A percentile compares a stretch with the other conserved stretches of the same genome.
phyloP scores from a whole-genome alignment of 1,284 basidiomycete species.

The Melampsora larici-populina region DNA sequence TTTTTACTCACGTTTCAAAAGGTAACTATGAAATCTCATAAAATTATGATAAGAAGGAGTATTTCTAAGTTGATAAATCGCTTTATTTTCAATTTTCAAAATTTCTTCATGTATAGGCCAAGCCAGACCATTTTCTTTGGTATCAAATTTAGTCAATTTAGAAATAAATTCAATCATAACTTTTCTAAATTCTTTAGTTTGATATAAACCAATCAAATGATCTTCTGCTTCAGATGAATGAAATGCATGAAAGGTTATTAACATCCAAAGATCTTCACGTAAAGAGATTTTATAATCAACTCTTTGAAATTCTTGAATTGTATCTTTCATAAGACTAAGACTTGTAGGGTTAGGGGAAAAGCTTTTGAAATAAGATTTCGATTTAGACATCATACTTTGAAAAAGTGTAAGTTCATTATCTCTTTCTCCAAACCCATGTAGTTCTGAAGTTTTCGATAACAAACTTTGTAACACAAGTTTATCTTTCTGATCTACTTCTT shows the following conservation, averaged over 20 bases:
- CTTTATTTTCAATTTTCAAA: background rate
- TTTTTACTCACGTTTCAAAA: background rate
- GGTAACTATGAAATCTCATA: background rate
- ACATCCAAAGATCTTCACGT: background rate
- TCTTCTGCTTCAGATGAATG: background rate
- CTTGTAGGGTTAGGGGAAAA: no score
- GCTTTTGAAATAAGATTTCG: no score
- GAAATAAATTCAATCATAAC: background rate
- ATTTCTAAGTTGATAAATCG: background rate
- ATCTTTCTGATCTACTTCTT: no score
- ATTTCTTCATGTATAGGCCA: slow-evolving; percentile 3
- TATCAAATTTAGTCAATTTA: background rate
- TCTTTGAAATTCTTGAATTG: no score
- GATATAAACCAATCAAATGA: background rate
- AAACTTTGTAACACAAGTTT: no score
- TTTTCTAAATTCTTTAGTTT: background rate
- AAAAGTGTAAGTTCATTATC: no score
- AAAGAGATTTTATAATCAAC: background rate
- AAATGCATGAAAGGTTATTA: background rate
- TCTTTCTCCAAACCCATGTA: no score
- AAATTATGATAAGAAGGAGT: background rate
- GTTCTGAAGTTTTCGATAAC: no score
- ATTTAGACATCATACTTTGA: no score
- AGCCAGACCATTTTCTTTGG: background rate
- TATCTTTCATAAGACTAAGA: no score